Evolutionary conservation across 345 rosid species (phyloP), one percentile per base, ranked within the genome.

Genomic region (Moricandia moricandioides): DNA sequence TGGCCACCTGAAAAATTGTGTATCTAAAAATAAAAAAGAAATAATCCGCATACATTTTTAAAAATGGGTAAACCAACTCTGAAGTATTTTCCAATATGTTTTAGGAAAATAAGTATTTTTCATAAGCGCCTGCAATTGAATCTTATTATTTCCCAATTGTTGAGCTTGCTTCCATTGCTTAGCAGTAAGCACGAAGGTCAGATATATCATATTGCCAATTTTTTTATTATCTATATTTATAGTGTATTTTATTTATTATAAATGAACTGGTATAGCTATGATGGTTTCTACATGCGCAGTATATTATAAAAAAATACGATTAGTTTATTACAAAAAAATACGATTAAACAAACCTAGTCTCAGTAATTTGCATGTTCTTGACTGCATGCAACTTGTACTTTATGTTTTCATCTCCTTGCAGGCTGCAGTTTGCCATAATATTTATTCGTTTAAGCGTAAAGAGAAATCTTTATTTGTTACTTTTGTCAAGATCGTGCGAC

Each of bases 361-460:
- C 14, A 39, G 67, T 31, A 57, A 24, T 47, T 65, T 58, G 63
- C 76, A 71, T 77, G 80, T 77, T 65, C 72, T 65, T 65, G 72
- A 71, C 76, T 70, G 76, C 80, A 71, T 77, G 81, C 81, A 65
- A 71, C 67, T 65, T 77, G 68, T 49, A 26, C 39, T 45, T 13
- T 5, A 26, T n/a, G n/a, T n/a, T 47, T 3, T 9, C 58, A 30
- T 51, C 37, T 31, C 18, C 65, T 56, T 62, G 47, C 59, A 54
- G 52, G 43, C 63, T 62, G 47, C 59, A 54, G 52, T 40, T 29
- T 60, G 47, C 55, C 10, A 10, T 39, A 40, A 54, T 68, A 47
- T 26, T 37, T 54, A 62, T 62, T 70, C 55, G 14, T 45, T 45
- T 29, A 21, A 21, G 8, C 39, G 21, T 39, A 60, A 40, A 62